Evolutionary conservation across 176 grass and related monocot genomes (phyloP), one percentile per base, ranked within the genome.

Genomic region (Rhynchospora pubera): DNA sequence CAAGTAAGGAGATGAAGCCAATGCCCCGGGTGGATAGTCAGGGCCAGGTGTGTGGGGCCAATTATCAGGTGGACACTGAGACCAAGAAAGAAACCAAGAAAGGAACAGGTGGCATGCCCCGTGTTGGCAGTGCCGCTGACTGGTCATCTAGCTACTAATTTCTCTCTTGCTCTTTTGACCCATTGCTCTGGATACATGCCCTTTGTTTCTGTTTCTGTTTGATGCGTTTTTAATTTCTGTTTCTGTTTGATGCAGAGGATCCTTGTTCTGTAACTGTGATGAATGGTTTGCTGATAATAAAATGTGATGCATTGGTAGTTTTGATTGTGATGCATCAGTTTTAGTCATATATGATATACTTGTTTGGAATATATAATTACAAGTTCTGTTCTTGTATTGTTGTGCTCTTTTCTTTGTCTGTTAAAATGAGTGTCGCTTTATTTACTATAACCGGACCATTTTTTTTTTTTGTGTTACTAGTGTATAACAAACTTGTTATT

Each of bases 11-110:
- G 85, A 5, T 97, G 78, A 97, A 97, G 81, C 81, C 94, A 0
- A 85, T 97, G 82, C 94, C 91, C 0, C 84, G 91, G 42, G 91
- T 97, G 5, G 91, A 93, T 84, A 97, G 94, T 83, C 85, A 97
- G 84, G 94, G 91, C 18, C 87, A 97, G 85, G 90, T 97, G 82
- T 97, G 89, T 22, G 91, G 94, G 61, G 90, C 94, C 57, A 93
- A 55, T 53, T 97, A 78, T 89, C 89, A 93, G 85, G 94, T 97
- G 43, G 94, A 97, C 82, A 92, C 79, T n/a, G 70, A 97, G 69
- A 66, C 83, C 39, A 97, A 90, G 89, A 97, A 91, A 79, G 94
- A 93, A 67, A 85, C 42, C 79, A 82, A 82, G 59, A 82, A 79
- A 57, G 75, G 42, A 19, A 80, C 42, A 65, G 19, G 76, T 0